These are phyloP conservation scores for Populus simonii DNA, from an alignment of 345 rosid species.

Conservation along the genomic window DNA sequence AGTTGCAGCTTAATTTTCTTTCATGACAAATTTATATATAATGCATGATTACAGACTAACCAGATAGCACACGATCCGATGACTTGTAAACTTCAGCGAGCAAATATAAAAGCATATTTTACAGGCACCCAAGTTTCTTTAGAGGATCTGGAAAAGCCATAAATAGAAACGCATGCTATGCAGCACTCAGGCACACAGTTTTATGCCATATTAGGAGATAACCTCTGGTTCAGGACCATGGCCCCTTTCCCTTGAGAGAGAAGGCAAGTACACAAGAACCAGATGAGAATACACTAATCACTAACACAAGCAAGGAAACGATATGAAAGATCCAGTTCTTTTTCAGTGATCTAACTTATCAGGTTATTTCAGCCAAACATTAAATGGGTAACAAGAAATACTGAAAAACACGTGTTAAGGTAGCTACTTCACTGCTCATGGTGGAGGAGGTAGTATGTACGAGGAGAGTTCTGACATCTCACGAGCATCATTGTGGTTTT, in stretches of 20 bases:
- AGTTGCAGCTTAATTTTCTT: background rate
- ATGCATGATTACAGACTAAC: background rate
- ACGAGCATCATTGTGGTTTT: constrained; percentile 24
- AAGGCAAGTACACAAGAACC: background rate
- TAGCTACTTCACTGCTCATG: constrained; percentile 24
- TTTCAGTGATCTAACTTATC: background rate
- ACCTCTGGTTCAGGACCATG: background rate
- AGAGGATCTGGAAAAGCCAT: background rate
- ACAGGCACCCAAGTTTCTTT: background rate
- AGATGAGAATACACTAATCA: background rate
- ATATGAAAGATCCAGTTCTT: background rate
- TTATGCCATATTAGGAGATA: background rate
- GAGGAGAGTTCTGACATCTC: constrained; percentile 12
- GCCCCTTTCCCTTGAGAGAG: background rate
- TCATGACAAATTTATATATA: background rate
- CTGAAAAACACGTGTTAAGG: background rate
- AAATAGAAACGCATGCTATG: background rate
- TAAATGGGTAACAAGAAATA: background rate
- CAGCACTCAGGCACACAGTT: background rate
- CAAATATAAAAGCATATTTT: background rate
- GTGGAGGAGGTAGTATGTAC: constrained; percentile 35
- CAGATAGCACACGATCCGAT: background rate
- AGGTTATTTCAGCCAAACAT: background rate
- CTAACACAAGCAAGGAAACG: background rate
- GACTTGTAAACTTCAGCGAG: background rate